Base-by-base conservation (phyloP, 1,139 yeast species). In the Sugiyamaella sp. region DNA sequence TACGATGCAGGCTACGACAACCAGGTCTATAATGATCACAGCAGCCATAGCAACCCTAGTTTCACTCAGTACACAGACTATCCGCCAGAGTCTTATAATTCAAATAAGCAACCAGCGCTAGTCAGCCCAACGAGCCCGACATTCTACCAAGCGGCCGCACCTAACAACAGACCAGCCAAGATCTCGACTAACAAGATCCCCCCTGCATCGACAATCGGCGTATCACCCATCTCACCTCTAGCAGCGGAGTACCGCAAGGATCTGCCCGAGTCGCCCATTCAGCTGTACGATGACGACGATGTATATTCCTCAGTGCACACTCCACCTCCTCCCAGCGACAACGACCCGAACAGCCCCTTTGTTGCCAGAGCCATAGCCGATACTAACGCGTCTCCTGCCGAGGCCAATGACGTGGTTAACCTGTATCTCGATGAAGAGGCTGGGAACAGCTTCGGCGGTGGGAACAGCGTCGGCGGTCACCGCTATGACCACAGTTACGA, bases 101-200 rank as follows among this genome's bases (percentile, higher is more conserved):
- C 56, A 12, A 50, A 17, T 16, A 52, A 40, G 35, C 14, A 12
- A 14, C 8, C n/a, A 41, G 21, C 42, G 17, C 20, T 27, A n/a
- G 43, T 56, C n/a, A 58, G 60, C 46, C 63, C 61, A 32, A 57
- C 64, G 52, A 27, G 43, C 29, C 24, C 42, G 17, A 35, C 33
- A 21, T 43, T 27, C 46, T 32, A 22, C 35, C 45, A 35, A 12
- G 35, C n/a, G n/a, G 49, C 41, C n/a, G 20, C 51, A 42, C 25
- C 46, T n/a, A 20, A 49, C 46, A n/a, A 22, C 20, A 46, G 41
- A 21, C 40, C 53, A 3, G 38, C 52, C 10, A 56, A 54, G 42
- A 61, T 63, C n/a, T 62, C 66, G 3, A 62, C 65, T 3, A 63
- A 62, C 49, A 63, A 62, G 54, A 63, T 61, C 33, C 66, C 66